These are phyloP conservation scores for Colletotrichum higginsianum DNA, from an alignment of 2,329 filamentous ascomycete genomes.

Conservation along the genomic window DNA sequence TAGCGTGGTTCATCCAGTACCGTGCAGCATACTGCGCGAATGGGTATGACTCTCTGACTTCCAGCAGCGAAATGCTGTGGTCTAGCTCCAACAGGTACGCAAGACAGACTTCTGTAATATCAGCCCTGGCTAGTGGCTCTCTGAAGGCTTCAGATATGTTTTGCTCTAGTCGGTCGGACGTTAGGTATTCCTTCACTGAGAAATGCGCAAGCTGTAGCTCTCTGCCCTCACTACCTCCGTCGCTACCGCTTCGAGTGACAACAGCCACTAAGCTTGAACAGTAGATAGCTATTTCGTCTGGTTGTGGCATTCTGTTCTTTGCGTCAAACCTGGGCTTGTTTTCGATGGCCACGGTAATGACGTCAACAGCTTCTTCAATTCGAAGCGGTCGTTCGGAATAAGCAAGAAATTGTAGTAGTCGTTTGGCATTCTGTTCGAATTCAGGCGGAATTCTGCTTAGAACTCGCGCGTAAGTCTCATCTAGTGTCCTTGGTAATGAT, in stretches of 20 bases:
- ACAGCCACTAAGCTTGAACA: slow-evolving; percentile 42
- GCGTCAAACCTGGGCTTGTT: slow-evolving; percentile 39
- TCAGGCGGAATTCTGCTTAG: slow-evolving; percentile 40
- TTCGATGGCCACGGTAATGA: slow-evolving; percentile 46
- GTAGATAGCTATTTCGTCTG: slow-evolving; percentile 34
- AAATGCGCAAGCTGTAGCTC: slow-evolving; percentile 48
- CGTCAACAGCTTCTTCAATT: slow-evolving; percentile 44
- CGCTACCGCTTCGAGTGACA: slow-evolving; percentile 26
- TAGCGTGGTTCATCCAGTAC: slow-evolving; percentile 40
- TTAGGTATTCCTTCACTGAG: slow-evolving; percentile 47
- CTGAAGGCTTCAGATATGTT: not conserved
- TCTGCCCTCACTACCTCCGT: not conserved
- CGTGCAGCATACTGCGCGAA: slow-evolving; percentile 43
- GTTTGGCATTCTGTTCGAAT: slow-evolving; percentile 36
- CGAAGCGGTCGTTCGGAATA: slow-evolving; percentile 42
- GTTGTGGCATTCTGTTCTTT: slow-evolving; percentile 30
- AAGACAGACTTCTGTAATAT: slow-evolving; percentile 3
- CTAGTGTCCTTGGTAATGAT: slow-evolving; percentile 9
- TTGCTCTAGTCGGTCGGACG: slow-evolving; percentile 2
- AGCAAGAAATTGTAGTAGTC: slow-evolving; percentile 47
- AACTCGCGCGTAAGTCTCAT: slow-evolving; percentile 23
- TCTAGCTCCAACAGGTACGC: slow-evolving; percentile 9
- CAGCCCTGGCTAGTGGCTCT: not conserved
- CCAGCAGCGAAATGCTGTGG: not conserved
- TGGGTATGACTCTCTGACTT: not conserved